phyloP scores from a whole-genome alignment of 495 filamentous ascomycete species.

The Aspergillus coremiiformis region DNA sequence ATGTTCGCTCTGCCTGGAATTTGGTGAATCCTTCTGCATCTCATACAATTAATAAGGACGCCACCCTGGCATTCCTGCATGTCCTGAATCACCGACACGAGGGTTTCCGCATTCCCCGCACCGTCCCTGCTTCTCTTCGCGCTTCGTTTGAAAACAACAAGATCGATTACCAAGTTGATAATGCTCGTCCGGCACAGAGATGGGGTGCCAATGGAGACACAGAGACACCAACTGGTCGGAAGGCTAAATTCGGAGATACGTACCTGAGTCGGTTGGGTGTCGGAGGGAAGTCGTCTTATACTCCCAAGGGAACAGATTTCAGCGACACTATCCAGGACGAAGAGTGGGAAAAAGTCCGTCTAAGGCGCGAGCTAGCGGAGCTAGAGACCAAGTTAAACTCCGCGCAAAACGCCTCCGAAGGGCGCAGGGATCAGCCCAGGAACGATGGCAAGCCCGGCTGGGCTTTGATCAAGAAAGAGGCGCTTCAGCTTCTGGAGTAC shows the following conservation, averaged over 20 bases:
- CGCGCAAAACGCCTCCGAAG: conserved; percentile 60
- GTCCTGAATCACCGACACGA: conserved; percentile 93
- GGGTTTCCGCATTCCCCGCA: conserved; percentile 86
- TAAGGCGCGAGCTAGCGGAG: conserved; percentile 85
- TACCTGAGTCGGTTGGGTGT: conserved; percentile 86
- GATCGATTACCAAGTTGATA: conserved; percentile 90
- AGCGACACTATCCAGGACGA: conserved; percentile 63
- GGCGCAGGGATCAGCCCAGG: conserved; percentile 51
- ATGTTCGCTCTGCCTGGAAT: conserved; percentile 92
- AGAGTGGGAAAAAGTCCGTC: conserved; percentile 94
- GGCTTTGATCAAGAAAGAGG: conserved; percentile 85
- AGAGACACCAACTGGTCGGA: conserved; percentile 71
- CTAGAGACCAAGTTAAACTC: conserved; percentile 75
- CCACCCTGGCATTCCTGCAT: conserved; percentile 87
- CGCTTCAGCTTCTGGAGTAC: conserved; percentile 72
- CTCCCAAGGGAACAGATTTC: conserved; percentile 80
- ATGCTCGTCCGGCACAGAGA: conserved; percentile 52
- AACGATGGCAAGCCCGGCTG: conserved; percentile 40
- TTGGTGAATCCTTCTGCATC: conserved; percentile 82
- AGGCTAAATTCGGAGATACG: conserved; percentile 93
- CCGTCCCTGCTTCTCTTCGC: conserved; percentile 86
- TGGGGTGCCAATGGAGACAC: conserved; percentile 66
- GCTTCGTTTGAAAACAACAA: conserved; percentile 85
- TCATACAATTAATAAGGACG: conserved; percentile 83
- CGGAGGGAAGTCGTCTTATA: conserved; percentile 64